A percentile compares a stretch with the other conserved stretches of the same genome.
phyloP scores from a whole-genome alignment of 139 green algal genomes.

The Monoraphidium neglectum region DNA sequence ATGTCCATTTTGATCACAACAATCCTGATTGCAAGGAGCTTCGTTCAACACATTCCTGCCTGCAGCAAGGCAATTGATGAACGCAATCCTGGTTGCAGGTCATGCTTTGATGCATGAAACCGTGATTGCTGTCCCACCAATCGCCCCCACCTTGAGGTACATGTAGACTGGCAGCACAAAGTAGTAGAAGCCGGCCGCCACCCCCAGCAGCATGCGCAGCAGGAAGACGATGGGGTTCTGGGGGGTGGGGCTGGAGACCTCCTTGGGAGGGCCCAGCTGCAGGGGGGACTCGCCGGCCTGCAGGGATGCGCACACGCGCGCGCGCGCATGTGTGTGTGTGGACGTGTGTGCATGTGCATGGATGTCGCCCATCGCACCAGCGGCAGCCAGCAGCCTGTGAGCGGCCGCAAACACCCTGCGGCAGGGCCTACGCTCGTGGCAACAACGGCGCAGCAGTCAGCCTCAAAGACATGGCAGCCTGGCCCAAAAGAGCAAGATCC shows the following conservation, averaged over 20 bases:
- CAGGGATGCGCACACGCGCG: background rate
- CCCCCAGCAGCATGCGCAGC: slow-evolving; percentile 56
- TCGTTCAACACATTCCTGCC: too few species aligned
- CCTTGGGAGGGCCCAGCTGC: slow-evolving; percentile 67
- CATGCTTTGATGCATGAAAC: too few species aligned
- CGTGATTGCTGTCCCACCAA: too few species aligned
- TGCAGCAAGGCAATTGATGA: too few species aligned
- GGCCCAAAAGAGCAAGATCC: too few species aligned
- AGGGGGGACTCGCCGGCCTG: slow-evolving; percentile 77
- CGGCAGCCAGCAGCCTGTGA: background rate
- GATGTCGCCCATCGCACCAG: background rate
- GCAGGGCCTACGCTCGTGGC: background rate
- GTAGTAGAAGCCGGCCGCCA: slow-evolving; percentile 83
- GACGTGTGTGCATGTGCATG: background rate
- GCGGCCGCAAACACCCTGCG: background rate
- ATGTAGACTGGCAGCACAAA: slow-evolving; percentile 79
- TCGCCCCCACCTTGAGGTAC: slow-evolving; percentile 89
- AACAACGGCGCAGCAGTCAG: background rate
- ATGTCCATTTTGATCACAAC: too few species aligned
- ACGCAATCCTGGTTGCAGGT: too few species aligned
- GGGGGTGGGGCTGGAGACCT: slow-evolving; percentile 53
- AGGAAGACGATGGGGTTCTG: slow-evolving; percentile 75
- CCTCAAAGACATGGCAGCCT: too few species aligned
- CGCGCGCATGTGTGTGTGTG: background rate
- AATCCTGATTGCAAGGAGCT: too few species aligned